Evolutionary conservation across 2,329 filamentous ascomycete genomes (phyloP).

Genomic region (Chaetomiaceae sp.): DNA sequence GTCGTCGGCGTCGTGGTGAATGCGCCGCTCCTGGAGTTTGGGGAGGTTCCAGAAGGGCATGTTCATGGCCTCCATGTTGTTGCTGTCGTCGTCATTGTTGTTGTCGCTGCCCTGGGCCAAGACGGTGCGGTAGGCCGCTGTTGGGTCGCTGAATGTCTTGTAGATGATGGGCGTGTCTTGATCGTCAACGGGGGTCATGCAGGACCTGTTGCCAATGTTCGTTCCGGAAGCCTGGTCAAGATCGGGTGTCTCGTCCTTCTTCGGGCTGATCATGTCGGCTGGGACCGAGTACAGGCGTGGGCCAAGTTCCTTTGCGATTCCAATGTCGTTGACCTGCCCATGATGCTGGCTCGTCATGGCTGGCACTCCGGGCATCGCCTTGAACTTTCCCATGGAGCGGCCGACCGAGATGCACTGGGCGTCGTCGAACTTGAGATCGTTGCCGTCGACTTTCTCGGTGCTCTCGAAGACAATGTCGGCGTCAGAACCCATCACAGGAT

Average conservation of each 20-base stretch:
- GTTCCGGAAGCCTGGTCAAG: background rate
- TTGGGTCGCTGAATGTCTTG: background rate
- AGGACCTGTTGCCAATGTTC: too few relatives aligned
- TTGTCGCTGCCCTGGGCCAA: background rate
- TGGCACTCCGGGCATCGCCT: background rate
- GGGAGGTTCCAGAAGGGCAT: constrained; percentile 19
- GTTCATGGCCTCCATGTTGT: constrained; percentile 15
- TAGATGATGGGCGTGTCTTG: background rate
- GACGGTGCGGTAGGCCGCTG: background rate
- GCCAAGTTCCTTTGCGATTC: background rate
- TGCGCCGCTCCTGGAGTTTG: background rate
- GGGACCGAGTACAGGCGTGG: background rate
- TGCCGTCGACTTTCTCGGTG: constrained; percentile 6
- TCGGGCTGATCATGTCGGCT: background rate
- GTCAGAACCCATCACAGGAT: constrained; percentile 1
- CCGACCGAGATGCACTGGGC: constrained; percentile 19
- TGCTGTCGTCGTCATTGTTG: background rate
- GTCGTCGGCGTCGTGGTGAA: background rate
- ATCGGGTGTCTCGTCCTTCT: background rate
- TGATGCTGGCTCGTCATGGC: background rate
- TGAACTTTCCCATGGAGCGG: constrained; percentile 10
- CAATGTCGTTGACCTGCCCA: background rate
- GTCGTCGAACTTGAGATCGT: constrained; percentile 18
- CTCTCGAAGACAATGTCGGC: constrained; percentile 2
- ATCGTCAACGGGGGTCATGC: background rate